phyloP scores from a whole-genome alignment of 2,329 filamentous ascomycete genomes.

The Hymenotorrendiella dingleyae region DNA sequence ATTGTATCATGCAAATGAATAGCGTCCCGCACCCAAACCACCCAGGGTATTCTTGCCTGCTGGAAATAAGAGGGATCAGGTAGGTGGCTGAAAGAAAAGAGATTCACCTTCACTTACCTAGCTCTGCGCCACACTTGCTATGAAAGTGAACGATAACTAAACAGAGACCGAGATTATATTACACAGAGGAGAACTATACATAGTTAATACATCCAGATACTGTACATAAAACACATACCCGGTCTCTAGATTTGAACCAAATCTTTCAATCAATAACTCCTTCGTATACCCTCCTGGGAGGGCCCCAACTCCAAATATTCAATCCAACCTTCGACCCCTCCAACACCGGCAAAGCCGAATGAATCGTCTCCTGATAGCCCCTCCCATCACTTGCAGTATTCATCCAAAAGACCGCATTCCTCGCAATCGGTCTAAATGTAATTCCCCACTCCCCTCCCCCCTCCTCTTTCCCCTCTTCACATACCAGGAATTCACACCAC shows the following conservation, averaged over 20 bases:
- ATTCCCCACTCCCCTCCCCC: slow-evolving; percentile 35
- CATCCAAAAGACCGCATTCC: slow-evolving; percentile 58
- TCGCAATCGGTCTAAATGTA: slow-evolving; percentile 50
- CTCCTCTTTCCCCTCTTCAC: slow-evolving; percentile 28
- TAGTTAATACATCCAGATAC: background rate
- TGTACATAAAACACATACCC: background rate
- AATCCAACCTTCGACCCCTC: slow-evolving; percentile 52
- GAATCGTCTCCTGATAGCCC: slow-evolving; percentile 53
- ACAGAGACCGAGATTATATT: no score
- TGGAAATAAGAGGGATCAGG: no score
- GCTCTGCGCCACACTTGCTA: no score
- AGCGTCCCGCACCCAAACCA: no score
- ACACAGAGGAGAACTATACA: no score
- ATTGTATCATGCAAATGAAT: no score
- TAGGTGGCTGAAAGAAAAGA: no score
- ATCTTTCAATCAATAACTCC: no score
- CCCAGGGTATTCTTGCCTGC: no score
- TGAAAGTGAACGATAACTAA: no score
- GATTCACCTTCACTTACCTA: no score
- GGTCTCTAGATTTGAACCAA: background rate
- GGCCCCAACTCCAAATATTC: slow-evolving; percentile 58
- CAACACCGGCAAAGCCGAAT: slow-evolving; percentile 52
- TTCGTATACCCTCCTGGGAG: slow-evolving; percentile 16
- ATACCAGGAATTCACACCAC: slow-evolving; percentile 56
- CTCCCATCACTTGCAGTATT: slow-evolving; percentile 50